phyloP scores from a whole-genome alignment of 495 filamentous ascomycete genomes.

The Xylaria nigripes region DNA sequence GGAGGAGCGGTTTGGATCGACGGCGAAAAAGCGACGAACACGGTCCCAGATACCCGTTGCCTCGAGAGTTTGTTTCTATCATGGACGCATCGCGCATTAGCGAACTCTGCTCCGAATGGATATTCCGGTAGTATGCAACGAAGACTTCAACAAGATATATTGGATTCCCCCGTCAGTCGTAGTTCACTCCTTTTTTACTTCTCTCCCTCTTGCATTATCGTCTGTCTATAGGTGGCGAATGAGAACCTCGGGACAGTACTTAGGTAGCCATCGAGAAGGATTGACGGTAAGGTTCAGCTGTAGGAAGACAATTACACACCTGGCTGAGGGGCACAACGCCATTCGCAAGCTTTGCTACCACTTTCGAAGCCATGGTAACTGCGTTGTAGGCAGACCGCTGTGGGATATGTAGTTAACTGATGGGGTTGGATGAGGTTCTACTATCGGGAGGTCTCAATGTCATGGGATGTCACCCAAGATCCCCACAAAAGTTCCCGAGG shows the following conservation, averaged over 20 bases:
- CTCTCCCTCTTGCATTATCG: not conserved
- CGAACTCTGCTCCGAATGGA: not conserved
- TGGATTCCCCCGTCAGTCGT: not conserved
- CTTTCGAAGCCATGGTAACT: conserved; percentile 48
- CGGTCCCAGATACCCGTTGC: conserved; percentile 83
- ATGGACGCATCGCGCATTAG: not conserved
- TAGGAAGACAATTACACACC: conserved; percentile 21
- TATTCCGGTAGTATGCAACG: not conserved
- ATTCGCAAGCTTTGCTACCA: conserved; percentile 41
- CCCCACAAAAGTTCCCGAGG: conserved; percentile 15
- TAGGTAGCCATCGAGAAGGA: not conserved
- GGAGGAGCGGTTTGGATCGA: conserved; percentile 84
- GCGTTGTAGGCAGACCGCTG: conserved; percentile 10
- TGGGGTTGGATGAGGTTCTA: conserved; percentile 13
- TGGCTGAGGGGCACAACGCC: conserved; percentile 40
- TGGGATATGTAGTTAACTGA: conserved; percentile 13
- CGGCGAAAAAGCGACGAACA: conserved; percentile 64
- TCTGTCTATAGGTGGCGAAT: not conserved
- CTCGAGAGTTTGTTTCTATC: conserved; percentile 94
- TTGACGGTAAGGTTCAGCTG: not conserved
- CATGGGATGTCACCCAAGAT: not conserved
- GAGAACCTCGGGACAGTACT: not conserved
- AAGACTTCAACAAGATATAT: not conserved
- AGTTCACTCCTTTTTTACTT: not conserved
- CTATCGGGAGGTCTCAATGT: conserved; percentile 4